phyloP scores from a whole-genome alignment of 1,284 basidiomycete species.

The Wallemia ichthyophaga region DNA sequence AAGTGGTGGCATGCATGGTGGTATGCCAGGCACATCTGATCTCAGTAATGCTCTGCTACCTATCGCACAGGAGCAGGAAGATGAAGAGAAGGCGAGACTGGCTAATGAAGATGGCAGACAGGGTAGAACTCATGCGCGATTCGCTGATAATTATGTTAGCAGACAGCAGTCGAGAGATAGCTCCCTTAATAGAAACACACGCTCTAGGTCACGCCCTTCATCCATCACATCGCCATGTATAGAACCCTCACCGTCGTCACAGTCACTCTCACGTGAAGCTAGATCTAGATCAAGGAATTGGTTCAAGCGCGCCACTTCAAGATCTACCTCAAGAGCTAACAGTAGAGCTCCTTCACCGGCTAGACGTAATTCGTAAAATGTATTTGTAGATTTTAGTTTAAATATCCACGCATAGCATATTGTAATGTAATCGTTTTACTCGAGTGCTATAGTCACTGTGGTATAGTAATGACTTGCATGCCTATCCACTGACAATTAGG shows the following conservation, averaged over 20 bases:
- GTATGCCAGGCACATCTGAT: neutral
- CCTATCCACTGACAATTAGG: slow-evolving; percentile 4
- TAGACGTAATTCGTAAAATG: neutral
- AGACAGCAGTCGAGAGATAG: neutral
- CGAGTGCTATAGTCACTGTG: neutral
- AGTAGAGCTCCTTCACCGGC: neutral
- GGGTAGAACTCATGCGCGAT: neutral
- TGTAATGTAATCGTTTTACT: neutral
- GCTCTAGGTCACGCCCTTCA: neutral
- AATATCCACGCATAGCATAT: neutral
- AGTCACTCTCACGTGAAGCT: neutral
- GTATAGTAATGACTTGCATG: neutral
- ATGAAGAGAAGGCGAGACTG: neutral
- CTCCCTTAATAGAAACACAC: neutral
- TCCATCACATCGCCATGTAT: neutral
- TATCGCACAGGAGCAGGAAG: neutral
- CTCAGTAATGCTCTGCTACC: neutral
- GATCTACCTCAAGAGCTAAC: neutral
- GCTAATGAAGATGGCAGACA: neutral
- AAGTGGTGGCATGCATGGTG: too few relatives aligned
- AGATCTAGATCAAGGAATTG: neutral
- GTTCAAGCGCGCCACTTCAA: neutral
- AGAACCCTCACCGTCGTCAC: neutral
- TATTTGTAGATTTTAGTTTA: neutral
- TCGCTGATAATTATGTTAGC: neutral